phyloP scores from a whole-genome alignment of 371 early-diverging fungal species.

The Syncephalastrum racemosum region DNA sequence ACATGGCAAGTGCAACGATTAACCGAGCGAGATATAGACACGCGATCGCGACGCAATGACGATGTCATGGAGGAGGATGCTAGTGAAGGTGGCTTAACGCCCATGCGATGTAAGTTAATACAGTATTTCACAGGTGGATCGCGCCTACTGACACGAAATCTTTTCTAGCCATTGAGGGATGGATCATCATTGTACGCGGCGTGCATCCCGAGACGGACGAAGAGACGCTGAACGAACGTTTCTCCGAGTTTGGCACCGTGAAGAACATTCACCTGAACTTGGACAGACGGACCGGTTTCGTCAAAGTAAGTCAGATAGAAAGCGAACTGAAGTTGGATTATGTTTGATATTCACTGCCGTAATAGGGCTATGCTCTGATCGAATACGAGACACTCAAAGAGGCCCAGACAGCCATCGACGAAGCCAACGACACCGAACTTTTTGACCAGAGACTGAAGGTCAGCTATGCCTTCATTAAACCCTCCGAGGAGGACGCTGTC shows the following conservation, averaged over 20 bases:
- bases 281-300: conserved; percentile 93
- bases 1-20: background rate
- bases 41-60: conserved; percentile 8
- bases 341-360: background rate
- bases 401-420: conserved; percentile 79
- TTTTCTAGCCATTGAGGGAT: conserved; percentile 85
- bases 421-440: conserved; percentile 68
- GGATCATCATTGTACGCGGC: conserved; percentile 89
- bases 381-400: conserved; percentile 86
- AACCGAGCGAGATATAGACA: background rate
- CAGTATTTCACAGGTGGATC: background rate
- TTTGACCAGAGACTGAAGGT: conserved; percentile 71
- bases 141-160: background rate
- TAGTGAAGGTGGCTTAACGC: conserved; percentile 33
- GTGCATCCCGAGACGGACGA: conserved; percentile 95
- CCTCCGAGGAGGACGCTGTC: conserved; percentile 15
- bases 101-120: conserved; percentile 62
- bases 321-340: background rate
- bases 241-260: conserved; percentile 87
- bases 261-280: conserved; percentile 90
- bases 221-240: conserved; percentile 86
- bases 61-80: conserved; percentile 14
- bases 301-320: conserved; percentile 67
- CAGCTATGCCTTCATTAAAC: conserved; percentile 85
- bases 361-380: conserved; percentile 90